phyloP scores from a whole-genome alignment of 192 early-diverging fungal genomes.

The Backusella parvicylindrica region DNA sequence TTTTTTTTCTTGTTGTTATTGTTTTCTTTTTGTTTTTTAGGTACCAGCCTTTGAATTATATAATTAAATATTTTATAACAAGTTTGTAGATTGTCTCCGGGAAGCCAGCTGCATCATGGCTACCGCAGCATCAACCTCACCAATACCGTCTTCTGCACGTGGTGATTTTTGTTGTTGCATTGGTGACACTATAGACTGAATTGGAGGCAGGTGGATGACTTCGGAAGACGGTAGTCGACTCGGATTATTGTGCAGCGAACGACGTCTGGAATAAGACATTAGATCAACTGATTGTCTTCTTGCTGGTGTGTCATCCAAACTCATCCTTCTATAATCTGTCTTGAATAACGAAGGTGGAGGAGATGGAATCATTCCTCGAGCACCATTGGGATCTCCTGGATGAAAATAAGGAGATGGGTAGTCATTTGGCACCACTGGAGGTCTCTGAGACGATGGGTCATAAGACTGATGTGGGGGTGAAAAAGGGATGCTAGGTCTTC shows the following conservation, averaged over 20 bases:
- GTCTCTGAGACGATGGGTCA: not conserved
- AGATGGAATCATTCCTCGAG: not conserved
- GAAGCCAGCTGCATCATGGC: constrained; percentile 26
- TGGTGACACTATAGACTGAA: not conserved
- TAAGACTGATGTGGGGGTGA: constrained; percentile 9
- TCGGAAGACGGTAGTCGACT: not conserved
- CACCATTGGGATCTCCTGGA: not conserved
- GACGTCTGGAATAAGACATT: not conserved
- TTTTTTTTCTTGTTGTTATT: not conserved
- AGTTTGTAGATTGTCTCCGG: not conserved
- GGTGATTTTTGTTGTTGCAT: not conserved
- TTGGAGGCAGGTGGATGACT: constrained; percentile 4
- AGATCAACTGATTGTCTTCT: not conserved
- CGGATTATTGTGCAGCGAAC: not conserved
- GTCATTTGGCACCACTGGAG: not conserved
- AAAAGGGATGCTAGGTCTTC: constrained; percentile 10
- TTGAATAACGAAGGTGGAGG: not conserved
- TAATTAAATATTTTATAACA: not conserved
- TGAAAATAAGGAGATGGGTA: not conserved
- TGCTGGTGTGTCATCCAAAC: not conserved
- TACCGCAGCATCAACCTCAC: constrained; percentile 17
- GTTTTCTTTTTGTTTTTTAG: not conserved
- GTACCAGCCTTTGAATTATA: not conserved
- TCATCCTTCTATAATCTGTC: not conserved
- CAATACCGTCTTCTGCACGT: not conserved